A percentile compares a stretch with the other conserved stretches of the same genome.
Conservation (phyloP, 768 basidiomycete genomes). For the Trametes cingulata region DNA sequence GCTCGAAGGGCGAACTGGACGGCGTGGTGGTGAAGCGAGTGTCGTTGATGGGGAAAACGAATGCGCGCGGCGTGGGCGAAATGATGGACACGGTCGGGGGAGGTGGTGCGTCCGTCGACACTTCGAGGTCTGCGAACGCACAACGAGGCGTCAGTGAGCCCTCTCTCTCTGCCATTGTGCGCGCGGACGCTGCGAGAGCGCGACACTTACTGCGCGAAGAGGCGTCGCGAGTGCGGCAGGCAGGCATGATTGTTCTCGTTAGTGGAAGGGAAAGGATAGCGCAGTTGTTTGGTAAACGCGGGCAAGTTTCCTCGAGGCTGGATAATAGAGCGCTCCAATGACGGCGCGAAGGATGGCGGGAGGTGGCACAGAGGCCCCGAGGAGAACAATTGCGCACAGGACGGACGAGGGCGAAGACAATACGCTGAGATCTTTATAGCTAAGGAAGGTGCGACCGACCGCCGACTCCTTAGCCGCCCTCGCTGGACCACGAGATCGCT, state of each 20-base stretch:
- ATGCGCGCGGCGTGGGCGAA: conserved; percentile 71
- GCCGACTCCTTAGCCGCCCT: conserved; percentile 24
- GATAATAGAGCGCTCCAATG: conserved; percentile 40
- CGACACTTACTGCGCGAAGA: conserved; percentile 47
- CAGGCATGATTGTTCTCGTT: conserved; percentile 64
- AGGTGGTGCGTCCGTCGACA: conserved; percentile 60
- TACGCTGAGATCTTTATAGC: conserved; percentile 35
- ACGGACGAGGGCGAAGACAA: conserved; percentile 46
- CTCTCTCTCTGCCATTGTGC: background rate
- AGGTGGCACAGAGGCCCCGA: conserved; percentile 54
- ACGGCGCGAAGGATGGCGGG: conserved; percentile 43
- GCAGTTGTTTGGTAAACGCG: conserved; percentile 29
- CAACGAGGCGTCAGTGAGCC: conserved; percentile 9
- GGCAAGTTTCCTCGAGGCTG: conserved; percentile 30
- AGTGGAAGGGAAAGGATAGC: conserved; percentile 30
- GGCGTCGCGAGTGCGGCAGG: conserved; percentile 77
- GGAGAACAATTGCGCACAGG: conserved; percentile 67
- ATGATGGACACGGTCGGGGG: conserved; percentile 57
- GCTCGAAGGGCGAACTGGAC: conserved; percentile 71
- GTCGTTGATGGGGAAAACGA: conserved; percentile 54
- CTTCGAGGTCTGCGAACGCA: conserved; percentile 61
- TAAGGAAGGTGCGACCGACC: conserved; percentile 30
- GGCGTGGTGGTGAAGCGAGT: conserved; percentile 63
- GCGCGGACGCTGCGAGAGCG: background rate
- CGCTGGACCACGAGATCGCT: conserved; percentile 24